Evolutionary conservation across 257 asterid species (phyloP), one percentile per base, ranked within the genome.

Genomic region (Ballota nigra): DNA sequence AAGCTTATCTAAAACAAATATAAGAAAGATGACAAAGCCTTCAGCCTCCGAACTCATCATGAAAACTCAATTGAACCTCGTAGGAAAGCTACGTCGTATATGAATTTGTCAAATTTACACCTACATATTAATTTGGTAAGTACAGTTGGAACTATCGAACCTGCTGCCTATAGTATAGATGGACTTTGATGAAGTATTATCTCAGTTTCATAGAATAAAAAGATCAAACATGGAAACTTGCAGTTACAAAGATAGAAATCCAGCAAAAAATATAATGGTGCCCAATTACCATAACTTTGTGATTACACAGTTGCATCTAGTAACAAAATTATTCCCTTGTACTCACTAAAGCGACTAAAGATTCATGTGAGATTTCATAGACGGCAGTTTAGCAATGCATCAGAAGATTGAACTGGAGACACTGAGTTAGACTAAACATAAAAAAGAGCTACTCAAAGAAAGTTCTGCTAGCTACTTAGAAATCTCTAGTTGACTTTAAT

Each of bases 61-160:
- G 61, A 57, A 31, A 41, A 29, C 36, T 40, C 19, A 4, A 56
- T 43, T 58, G 55, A 40, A 59, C 62, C 57, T 20, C 69, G 29
- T 60, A 65, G 26, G 3, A 28, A 40, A 56, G 24, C 2, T 40
- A 68, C 38, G n/a, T 18, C 58, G 22, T 47, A 47, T n/a, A 47
- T n/a, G 8, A 66, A 47, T 31, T 68, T 38, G 57, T 62, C 55
- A 34, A 49, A 49, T n/a, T 72, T 31, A 36, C 55, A 38, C 18
- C 16, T 45, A 38, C 31, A 24, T 73, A 9, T 71, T 36, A 45
- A 16, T 71, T 13, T 16, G 51, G 20, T 51, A 19, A 40, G 19
- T 41, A 9, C 31, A 72, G 47, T 28, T n/a, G 47, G 19, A 47
- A 26, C 12, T 24, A 15, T 28, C 23, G 57, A 41, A 40, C 38